phyloP scores from a whole-genome alignment of 2,329 filamentous ascomycete species.

The Colletotrichum gloeosporioides region DNA sequence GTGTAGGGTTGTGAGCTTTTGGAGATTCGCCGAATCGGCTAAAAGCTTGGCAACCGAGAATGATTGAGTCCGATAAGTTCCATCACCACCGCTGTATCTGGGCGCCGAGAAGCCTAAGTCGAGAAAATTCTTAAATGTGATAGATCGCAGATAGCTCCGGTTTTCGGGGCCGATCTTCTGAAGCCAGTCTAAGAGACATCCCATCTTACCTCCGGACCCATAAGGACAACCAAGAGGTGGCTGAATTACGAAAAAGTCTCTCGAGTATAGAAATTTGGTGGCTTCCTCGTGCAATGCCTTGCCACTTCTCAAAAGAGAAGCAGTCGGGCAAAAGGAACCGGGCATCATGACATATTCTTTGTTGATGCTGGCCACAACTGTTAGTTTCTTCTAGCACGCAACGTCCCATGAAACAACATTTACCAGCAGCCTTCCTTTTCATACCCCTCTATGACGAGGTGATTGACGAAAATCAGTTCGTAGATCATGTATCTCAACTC shows the following conservation, averaged over 20 bases:
- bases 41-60: background rate
- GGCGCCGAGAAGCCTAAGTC: background rate
- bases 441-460: background rate
- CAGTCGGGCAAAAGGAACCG: no score
- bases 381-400: background rate
- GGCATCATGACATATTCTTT: background rate
- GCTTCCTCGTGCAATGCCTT: background rate
- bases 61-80: background rate
- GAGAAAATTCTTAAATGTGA: background rate
- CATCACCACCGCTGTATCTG: accelerated
- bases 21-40: background rate
- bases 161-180: background rate
- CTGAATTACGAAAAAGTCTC: background rate
- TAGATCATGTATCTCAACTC: background rate
- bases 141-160: background rate
- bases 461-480: background rate
- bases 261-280: background rate
- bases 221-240: accelerated
- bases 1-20: background rate
- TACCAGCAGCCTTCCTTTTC: background rate
- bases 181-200: background rate
- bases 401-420: background rate
- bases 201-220: accelerated
- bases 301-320: background rate
- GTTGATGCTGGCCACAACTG: background rate